Evolutionary conservation across 345 rosid species (phyloP).

Genomic region (Citrus medica): DNA sequence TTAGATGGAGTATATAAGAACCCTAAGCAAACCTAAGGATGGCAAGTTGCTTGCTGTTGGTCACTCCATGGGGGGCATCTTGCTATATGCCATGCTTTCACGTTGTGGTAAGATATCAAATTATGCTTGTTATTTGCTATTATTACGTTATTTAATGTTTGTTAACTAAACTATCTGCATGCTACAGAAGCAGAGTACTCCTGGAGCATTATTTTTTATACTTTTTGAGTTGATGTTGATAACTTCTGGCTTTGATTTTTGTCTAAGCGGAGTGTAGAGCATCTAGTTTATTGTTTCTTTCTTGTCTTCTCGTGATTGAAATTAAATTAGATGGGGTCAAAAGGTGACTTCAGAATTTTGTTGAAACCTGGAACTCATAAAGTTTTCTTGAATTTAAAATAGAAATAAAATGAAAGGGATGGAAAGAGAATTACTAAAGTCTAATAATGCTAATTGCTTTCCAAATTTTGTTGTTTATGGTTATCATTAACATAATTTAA

Average conservation of each 20-base stretch:
- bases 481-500: background rate
- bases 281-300: background rate
- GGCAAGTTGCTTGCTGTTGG: conserved; percentile 79
- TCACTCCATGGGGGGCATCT: conserved; percentile 96
- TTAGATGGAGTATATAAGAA: conserved; percentile 83
- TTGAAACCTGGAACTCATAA: background rate
- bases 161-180: background rate
- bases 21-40: conserved; percentile 56
- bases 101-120: conserved; percentile 47
- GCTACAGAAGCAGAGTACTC: background rate
- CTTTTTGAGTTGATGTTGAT: background rate
- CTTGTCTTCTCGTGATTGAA: background rate
- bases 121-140: background rate
- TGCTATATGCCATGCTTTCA: conserved; percentile 79
- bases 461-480: background rate
- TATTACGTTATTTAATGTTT: background rate
- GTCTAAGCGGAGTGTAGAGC: background rate
- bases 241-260: background rate
- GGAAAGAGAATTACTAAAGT: background rate
- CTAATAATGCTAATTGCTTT: background rate
- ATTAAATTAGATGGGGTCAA: background rate
- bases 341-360: background rate
- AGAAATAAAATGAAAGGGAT: background rate
- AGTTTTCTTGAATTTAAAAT: background rate
- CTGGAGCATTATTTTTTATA: background rate